These are phyloP conservation scores for Rachicladosporium sp. DNA, from an alignment of 2,329 filamentous ascomycete genomes.

Conservation along the genomic window DNA sequence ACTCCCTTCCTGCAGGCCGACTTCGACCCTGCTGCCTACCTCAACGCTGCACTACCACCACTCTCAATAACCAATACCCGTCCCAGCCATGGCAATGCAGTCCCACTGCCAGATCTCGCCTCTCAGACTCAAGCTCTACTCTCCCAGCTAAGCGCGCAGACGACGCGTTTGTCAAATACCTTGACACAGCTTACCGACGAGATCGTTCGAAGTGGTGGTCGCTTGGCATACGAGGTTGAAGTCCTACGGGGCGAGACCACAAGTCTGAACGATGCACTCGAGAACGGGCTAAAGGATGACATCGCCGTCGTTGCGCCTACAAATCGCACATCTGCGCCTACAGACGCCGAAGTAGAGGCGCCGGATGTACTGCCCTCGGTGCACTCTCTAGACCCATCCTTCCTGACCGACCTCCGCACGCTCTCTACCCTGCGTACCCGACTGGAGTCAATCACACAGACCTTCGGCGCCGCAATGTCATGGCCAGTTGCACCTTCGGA, in stretches of 20 bases:
- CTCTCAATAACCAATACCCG: constrained; percentile 40
- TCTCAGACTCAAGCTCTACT: constrained; percentile 72
- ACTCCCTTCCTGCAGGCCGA: constrained; percentile 60
- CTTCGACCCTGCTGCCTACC: constrained; percentile 75
- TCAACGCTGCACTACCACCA: constrained; percentile 66
- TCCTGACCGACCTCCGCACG: constrained; percentile 68
- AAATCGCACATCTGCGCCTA: constrained; percentile 2
- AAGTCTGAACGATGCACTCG: constrained; percentile 65
- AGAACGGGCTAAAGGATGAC: constrained; percentile 59
- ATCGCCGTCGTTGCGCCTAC: constrained; percentile 53
- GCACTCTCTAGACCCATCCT: constrained; percentile 39
- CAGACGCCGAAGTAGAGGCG: constrained; percentile 6
- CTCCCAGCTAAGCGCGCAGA: constrained; percentile 79
- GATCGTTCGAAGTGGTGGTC: constrained; percentile 75
- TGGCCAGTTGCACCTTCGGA: constrained; percentile 87
- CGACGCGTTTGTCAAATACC: constrained; percentile 64
- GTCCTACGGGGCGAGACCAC: constrained; percentile 78
- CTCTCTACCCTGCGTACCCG: constrained; percentile 69
- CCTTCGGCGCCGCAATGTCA: constrained; percentile 90
- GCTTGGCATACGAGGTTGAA: constrained; percentile 89
- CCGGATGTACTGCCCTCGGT: not conserved
- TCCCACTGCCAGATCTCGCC: constrained; percentile 64
- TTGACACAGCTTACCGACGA: constrained; percentile 89
- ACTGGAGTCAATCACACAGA: constrained; percentile 80
- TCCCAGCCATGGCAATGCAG: constrained; percentile 25